Percentiles rank a stretch among this genome's conserved stretches.
phyloP scores from a whole-genome alignment of 768 basidiomycete genomes.

The Collybia nuda region DNA sequence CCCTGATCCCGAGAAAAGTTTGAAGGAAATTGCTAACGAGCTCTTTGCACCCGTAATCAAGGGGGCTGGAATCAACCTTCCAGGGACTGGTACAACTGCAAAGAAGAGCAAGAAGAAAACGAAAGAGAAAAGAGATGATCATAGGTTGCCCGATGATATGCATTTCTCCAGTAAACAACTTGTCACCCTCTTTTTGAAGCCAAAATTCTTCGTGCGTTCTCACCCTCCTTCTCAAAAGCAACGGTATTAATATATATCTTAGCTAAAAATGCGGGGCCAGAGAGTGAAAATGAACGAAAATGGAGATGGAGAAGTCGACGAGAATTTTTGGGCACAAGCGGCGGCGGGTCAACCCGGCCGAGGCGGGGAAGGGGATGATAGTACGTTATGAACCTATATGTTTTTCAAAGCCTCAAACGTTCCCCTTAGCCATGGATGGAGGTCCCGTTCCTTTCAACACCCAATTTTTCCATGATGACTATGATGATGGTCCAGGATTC shows the following conservation, averaged over 20 bases:
- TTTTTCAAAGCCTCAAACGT: not conserved
- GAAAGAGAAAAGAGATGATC: conserved; percentile 67
- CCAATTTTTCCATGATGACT: conserved; percentile 95
- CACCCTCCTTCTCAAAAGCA: not conserved
- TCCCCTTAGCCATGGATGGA: conserved; percentile 29
- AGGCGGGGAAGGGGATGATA: conserved; percentile 53
- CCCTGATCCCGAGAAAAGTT: conserved; percentile 50
- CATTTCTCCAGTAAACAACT: conserved; percentile 92
- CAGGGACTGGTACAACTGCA: conserved; percentile 47
- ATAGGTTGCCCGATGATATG: conserved; percentile 93
- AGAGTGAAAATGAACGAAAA: conserved; percentile 54
- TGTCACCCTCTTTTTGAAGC: conserved; percentile 92
- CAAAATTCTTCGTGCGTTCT: conserved; percentile 83
- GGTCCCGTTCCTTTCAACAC: conserved; percentile 84
- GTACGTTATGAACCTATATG: conserved; percentile 30
- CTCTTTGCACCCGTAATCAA: conserved; percentile 79
- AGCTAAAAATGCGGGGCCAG: conserved; percentile 91
- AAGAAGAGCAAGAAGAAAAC: conserved; percentile 48
- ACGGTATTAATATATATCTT: conserved; percentile 6
- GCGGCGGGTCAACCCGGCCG: conserved; percentile 78
- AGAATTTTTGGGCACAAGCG: conserved; percentile 96
- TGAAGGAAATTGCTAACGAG: conserved; percentile 64
- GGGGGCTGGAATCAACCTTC: conserved; percentile 66
- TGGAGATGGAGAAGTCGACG: conserved; percentile 88
- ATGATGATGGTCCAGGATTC: conserved; percentile 76